Evolutionary conservation across 1,284 basidiomycete species (phyloP).

Genomic region (Pascua sp.): DNA sequence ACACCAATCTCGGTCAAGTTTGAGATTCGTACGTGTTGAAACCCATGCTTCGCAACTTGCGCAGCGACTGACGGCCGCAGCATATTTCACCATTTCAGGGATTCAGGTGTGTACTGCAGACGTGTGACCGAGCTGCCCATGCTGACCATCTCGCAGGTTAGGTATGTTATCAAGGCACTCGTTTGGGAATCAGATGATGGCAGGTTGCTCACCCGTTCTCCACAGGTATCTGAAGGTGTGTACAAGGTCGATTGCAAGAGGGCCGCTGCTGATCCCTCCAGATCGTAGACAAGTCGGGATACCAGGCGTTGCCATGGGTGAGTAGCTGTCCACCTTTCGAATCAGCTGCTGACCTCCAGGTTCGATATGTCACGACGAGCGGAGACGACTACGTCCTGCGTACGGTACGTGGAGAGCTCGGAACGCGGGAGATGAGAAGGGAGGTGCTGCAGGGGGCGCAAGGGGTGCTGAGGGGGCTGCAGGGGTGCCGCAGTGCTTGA

Average conservation of each 20-base stretch:
- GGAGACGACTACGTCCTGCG: constrained; percentile 78
- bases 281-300: constrained; percentile 97
- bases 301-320: constrained; percentile 59
- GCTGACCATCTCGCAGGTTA: neutral
- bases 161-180: too few relatives aligned
- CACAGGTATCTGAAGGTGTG: neutral
- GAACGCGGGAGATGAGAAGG: constrained; percentile 16
- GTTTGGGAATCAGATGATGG: too few relatives aligned
- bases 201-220: too few relatives aligned
- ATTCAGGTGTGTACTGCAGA: constrained; percentile 59
- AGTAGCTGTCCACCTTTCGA: neutral
- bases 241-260: constrained; percentile 51
- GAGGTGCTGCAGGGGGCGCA: too few relatives aligned
- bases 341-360: constrained; percentile 56
- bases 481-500: neutral
- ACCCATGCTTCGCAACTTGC: too few relatives aligned
- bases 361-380: constrained; percentile 73
- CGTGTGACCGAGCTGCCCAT: too few relatives aligned
- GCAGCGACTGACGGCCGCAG: too few relatives aligned
- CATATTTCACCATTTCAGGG: constrained; percentile 91
- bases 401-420: constrained; percentile 25
- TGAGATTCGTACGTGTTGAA: constrained; percentile 52
- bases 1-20: constrained; percentile 95
- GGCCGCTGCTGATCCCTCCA: constrained; percentile 69
- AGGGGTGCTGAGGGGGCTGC: constrained; percentile 34